Evolutionary conservation across 2,329 filamentous ascomycete species (phyloP), one percentile per base, ranked within the genome.

Genomic region (Helminthosporium solani): DNA sequence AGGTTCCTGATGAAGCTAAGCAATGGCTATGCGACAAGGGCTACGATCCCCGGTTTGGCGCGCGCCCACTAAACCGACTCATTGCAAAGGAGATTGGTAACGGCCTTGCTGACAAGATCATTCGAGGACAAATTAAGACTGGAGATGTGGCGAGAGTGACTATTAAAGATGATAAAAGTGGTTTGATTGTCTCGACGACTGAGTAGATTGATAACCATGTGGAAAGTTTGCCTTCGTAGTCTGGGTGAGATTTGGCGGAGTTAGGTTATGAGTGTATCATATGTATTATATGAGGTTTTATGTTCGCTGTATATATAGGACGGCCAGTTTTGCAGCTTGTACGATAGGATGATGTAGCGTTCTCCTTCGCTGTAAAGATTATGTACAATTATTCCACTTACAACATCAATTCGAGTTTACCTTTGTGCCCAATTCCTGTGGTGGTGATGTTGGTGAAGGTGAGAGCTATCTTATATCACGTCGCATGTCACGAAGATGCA

Each of bases 71-170:
- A 25, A 96, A 97, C 70, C 80, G 94, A 30, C 79, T 97, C 42
- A 96, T 97, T 56, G 83, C 87, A 18, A 95, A 87, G 62, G 84
- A 96, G 71, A 90, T 99, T 56, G 86, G 88, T 49, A 96, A 96
- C 68, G 79, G 83, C 3, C 78, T 97, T 31, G 94, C 94, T 0
- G 91, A 96, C 64, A 87, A 86, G 74, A 95, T 99, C 60, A 97
- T 97, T 59, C 79, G 87, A 44, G 94, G 94, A 16, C 76, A 90
- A 69, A 73, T 97, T 49, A 87, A 84, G 70, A 81, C 77, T 47
- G 90, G 90, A 1, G 85, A 95, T 61, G 80, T 74, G 2, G 92
- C 87, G 3, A 78, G 78, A 47, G 87, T 96, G 11, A 75, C 73
- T 39, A 77, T 96, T 47, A 85, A 82, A 42, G 79, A 81, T 11